Percentiles rank a stretch among this genome's conserved stretches.
phyloP scores from a whole-genome alignment of 1,139 yeast species.

The Protomyces pachydermus region DNA sequence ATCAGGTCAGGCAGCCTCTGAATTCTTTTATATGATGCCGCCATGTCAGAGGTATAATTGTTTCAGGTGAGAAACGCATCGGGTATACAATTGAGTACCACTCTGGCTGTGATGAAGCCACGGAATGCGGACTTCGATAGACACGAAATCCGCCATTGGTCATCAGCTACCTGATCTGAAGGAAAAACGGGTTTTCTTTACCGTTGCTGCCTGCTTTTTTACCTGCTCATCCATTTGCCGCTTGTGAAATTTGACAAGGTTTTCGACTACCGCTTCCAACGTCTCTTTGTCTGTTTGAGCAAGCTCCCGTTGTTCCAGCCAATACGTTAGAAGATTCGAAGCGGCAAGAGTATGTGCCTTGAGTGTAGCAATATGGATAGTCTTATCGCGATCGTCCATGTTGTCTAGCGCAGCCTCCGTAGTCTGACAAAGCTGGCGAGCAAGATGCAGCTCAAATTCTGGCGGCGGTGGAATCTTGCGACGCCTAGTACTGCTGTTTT shows the following conservation, averaged over 20 bases:
- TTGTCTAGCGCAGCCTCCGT: conserved; percentile 39
- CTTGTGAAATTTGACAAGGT: conserved; percentile 43
- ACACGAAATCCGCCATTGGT: too few species aligned
- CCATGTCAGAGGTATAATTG: too few species aligned
- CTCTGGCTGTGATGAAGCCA: too few species aligned
- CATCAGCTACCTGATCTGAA: neutral
- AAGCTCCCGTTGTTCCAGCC: conserved; percentile 48
- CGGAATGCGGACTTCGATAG: too few species aligned
- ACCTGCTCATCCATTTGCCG: conserved; percentile 16
- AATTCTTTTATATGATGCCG: too few species aligned
- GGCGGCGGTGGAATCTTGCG: conserved; percentile 20
- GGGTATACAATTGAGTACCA: too few species aligned
- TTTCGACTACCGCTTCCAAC: conserved; percentile 66
- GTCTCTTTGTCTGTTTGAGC: conserved; percentile 56
- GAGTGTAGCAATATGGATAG: conserved; percentile 35
- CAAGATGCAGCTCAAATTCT: conserved; percentile 27
- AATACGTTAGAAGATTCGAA: conserved; percentile 45
- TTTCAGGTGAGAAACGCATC: too few species aligned
- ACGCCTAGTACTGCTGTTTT: conserved; percentile 21
- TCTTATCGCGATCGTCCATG: conserved; percentile 40
- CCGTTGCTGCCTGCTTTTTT: neutral
- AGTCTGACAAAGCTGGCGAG: conserved; percentile 37
- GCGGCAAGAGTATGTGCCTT: conserved; percentile 37
- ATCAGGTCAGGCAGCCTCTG: too few species aligned
- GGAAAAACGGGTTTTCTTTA: neutral